Evolutionary conservation across 163 green algal genomes (phyloP).

Genomic region (Scenedesmus sp.): DNA sequence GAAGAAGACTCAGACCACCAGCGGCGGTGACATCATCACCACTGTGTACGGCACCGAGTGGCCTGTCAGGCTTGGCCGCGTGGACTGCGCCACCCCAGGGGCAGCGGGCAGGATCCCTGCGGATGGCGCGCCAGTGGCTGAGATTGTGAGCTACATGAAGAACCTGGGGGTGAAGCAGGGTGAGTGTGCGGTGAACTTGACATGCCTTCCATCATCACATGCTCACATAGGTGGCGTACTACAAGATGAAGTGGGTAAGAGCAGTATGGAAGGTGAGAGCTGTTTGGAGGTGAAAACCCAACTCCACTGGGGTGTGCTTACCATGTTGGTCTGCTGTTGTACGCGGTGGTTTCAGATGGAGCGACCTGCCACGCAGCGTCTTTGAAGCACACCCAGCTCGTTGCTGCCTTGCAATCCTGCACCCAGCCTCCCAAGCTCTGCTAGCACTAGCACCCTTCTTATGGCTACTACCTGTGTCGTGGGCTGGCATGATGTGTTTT

Average conservation of each 20-base stretch:
- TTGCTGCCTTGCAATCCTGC: no score
- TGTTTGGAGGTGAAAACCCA: no score
- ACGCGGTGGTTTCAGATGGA: no score
- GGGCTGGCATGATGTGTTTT: no score
- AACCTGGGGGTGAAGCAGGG: slow-evolving; percentile 68
- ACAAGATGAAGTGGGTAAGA: slow-evolving; percentile 67
- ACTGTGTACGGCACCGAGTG: slow-evolving; percentile 68
- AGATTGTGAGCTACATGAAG: slow-evolving; percentile 60
- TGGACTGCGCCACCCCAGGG: slow-evolving; percentile 68
- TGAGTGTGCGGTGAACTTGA: neutral
- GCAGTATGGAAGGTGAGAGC: neutral
- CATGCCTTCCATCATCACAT: no score
- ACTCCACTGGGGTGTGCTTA: no score
- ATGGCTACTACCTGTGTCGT: no score
- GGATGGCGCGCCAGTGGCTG: slow-evolving; percentile 16
- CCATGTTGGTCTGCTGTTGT: no score
- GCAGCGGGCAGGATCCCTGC: slow-evolving; percentile 32
- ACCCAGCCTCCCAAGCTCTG: no score
- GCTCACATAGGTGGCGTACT: slow-evolving; percentile 49
- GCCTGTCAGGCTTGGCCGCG: slow-evolving; percentile 74
- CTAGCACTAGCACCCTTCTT: slow-evolving; percentile 67
- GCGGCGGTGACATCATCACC: slow-evolving; percentile 69
- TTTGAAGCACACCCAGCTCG: neutral
- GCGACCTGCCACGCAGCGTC: no score
- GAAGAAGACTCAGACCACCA: slow-evolving; percentile 44